Percentiles rank a stretch among this genome's conserved stretches.
Evolutionary conservation across 2,329 filamentous ascomycete genomes (phyloP).

Genomic region (Xylariaceae sp.): DNA sequence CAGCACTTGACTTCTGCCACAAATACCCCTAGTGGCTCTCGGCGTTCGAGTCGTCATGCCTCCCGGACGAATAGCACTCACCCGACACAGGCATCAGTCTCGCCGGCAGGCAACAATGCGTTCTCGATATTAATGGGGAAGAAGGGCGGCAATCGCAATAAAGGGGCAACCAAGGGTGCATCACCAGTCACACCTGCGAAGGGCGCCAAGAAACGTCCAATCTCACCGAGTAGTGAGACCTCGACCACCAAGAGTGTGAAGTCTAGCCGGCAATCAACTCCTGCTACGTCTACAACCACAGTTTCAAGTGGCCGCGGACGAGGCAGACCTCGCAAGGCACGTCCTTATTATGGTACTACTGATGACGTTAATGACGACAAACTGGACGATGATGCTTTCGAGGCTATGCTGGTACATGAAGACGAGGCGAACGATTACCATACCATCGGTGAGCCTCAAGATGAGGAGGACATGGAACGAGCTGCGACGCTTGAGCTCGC

Average conservation of each 20-base stretch:
- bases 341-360: constrained; percentile 47
- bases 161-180: constrained; percentile 16
- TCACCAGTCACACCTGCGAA: constrained; percentile 12
- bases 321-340: constrained; percentile 44
- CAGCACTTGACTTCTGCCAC: constrained; percentile 55
- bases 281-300: constrained; percentile 27
- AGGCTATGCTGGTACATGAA: constrained; percentile 68
- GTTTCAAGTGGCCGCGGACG: constrained; percentile 43
- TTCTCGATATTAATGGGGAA: constrained; percentile 53
- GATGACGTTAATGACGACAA: constrained; percentile 56
- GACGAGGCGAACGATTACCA: constrained; percentile 39
- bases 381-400: constrained; percentile 80
- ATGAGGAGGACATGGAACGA: constrained; percentile 59
- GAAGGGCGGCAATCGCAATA: constrained; percentile 17
- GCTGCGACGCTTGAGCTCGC: constrained; percentile 70
- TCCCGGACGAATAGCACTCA: constrained; percentile 35
- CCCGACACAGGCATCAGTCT: constrained; percentile 13
- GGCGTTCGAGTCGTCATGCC: constrained; percentile 29
- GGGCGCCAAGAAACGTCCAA: constrained; percentile 32
- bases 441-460: constrained; percentile 30
- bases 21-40: constrained; percentile 38
- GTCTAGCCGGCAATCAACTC: constrained; percentile 72
- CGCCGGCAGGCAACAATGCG: constrained; percentile 34
- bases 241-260: constrained; percentile 63
- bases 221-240: constrained; percentile 26